Base-by-base conservation (phyloP, 2,329 filamentous ascomycete genomes). In the Penicillium sp. region DNA sequence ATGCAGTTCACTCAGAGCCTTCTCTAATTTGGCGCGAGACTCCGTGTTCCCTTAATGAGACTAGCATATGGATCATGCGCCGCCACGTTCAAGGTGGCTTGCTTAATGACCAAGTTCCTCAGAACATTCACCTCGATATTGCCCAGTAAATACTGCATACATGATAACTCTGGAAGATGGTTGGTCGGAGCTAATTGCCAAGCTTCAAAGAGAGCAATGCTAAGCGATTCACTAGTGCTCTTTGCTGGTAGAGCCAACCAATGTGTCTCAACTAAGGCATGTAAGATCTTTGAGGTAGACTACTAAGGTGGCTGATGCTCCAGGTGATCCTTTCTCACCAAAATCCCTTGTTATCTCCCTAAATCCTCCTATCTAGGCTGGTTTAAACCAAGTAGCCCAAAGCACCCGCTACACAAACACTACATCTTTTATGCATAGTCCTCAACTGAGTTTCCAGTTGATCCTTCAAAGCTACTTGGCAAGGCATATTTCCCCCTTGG, bases 181-280 rank as follows among this genome's bases (percentile, higher is more conserved):
- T 53, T 53, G 44, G 44, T 7, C 34, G 23, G 10, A 8, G 5
- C 29, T 30, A 8, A 41, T 40, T 44, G 51, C 51, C 51, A 53
- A 53, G 51, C 51, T 34, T 50, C 40, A 13, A 53, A 50, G 18
- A 13, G 18, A 39, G 51, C 43, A 44, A 53, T 50, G 27, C 39
- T 50, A 53, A 53, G 51, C 51, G 51, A 53, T 50, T 19, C 32
- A 32, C 3, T 29, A 11, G 32, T n/a, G 18, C n/a, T 26, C 13
- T 16, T 27, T 11, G 11, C n/a, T 26, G 10, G 16, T 41, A 11
- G 2, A 16, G 9, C 45, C 39, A 49, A 26, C 39, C 18, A 30
- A 10, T n/a, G 16, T 26, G 9, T 41, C 14, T n/a, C 16, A 19
- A 41, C 27, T 8, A 11, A 32, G 29, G 5, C 27, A 30, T 10